These are phyloP conservation scores for Tilletia setariae DNA, from an alignment of 1,284 basidiomycete genomes.

Conservation along the genomic window DNA sequence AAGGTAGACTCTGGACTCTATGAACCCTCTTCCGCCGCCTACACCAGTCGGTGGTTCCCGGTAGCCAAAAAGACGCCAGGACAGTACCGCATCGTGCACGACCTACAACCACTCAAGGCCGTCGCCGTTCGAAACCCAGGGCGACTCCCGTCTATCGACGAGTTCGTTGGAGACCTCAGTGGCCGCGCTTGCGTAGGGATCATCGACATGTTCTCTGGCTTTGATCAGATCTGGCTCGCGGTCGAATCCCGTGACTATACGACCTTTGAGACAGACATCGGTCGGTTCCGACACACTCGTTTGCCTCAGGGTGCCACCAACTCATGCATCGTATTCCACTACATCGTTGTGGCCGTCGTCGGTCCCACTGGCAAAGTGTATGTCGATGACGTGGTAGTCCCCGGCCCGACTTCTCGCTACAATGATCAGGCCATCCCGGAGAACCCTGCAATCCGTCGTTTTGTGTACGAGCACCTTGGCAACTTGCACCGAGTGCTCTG, in stretches of 20 bases:
- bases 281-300: not conserved
- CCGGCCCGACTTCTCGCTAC: not conserved
- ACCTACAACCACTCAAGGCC: not conserved
- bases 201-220: not conserved
- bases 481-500: not conserved
- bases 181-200: not conserved
- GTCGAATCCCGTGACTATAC: not conserved
- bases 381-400: not conserved
- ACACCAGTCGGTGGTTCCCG: not conserved
- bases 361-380: not conserved
- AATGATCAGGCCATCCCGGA: not conserved
- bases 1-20: not conserved
- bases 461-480: not conserved
- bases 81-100: not conserved
- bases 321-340: not conserved
- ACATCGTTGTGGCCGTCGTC: not conserved
- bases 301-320: not conserved
- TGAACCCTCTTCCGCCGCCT: not conserved
- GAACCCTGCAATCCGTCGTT: not conserved
- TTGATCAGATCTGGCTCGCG: constrained; percentile 1
- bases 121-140: not conserved
- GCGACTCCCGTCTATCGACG: not conserved
- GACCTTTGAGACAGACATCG: not conserved
- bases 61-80: not conserved
- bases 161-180: not conserved